phyloP scores from a whole-genome alignment of 108 stramenopile genomes.

The Schizochytrium sp. region DNA sequence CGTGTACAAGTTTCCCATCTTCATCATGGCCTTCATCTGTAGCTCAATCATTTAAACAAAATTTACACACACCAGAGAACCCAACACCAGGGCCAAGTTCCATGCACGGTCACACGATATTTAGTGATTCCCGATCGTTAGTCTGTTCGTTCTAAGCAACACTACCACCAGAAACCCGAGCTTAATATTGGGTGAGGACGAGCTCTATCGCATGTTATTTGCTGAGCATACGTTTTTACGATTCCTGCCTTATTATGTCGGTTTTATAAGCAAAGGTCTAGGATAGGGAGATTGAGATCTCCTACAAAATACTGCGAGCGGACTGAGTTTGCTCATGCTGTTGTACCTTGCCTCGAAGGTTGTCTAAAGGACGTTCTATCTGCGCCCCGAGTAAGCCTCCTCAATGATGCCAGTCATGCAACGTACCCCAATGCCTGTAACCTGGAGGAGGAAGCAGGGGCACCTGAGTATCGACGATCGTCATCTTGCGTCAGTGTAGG shows the following conservation, averaged over 20 bases:
- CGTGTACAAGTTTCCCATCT: slow-evolving; percentile 1
- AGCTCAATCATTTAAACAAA: not conserved
- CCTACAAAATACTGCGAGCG: too few relatives aligned
- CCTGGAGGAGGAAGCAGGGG: not conserved
- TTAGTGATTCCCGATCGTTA: not conserved
- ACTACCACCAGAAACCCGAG: too few relatives aligned
- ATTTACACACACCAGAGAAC: not conserved
- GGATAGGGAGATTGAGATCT: too few relatives aligned
- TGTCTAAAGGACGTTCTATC: not conserved
- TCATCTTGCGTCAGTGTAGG: not conserved
- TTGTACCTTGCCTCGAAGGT: not conserved
- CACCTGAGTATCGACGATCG: not conserved
- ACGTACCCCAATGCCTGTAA: not conserved
- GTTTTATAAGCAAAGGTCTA: too few relatives aligned
- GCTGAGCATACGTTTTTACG: too few relatives aligned
- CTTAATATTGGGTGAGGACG: too few relatives aligned
- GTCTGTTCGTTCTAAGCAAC: too few relatives aligned
- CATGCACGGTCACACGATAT: not conserved
- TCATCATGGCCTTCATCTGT: slow-evolving; percentile 12
- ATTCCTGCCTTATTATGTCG: too few relatives aligned
- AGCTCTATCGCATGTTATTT: too few relatives aligned
- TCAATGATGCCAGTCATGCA: not conserved
- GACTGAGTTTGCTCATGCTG: too few relatives aligned
- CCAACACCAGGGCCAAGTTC: not conserved
- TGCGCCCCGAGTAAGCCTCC: not conserved